Evolutionary conservation across 257 asterid species (phyloP).

Genomic region (Scutellaria baicalensis): DNA sequence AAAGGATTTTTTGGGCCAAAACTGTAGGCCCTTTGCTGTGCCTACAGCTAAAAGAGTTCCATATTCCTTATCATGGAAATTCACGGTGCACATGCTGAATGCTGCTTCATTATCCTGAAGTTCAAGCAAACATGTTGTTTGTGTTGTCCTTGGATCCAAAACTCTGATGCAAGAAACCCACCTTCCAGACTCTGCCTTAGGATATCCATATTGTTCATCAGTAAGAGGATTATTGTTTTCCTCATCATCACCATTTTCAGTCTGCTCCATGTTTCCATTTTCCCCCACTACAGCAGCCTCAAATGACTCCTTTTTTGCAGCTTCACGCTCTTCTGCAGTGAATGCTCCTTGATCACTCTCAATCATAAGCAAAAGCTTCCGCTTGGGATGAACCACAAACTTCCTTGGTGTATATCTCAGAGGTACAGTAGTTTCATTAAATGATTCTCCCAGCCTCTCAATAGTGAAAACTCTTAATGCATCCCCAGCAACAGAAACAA

Average conservation of each 20-base stretch:
- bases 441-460: slow-evolving; percentile 95
- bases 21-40: slow-evolving; percentile 91
- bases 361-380: slow-evolving; percentile 72
- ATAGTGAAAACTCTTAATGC: slow-evolving; percentile 93
- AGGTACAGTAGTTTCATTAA: slow-evolving; percentile 85
- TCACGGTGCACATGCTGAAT: slow-evolving; percentile 91
- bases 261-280: slow-evolving; percentile 66
- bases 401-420: slow-evolving; percentile 96
- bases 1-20: slow-evolving; percentile 80
- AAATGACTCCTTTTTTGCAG: slow-evolving; percentile 76
- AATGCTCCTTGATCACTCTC: slow-evolving; percentile 98
- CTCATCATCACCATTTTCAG: slow-evolving; percentile 90
- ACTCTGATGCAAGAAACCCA: slow-evolving; percentile 99
- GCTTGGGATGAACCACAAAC: slow-evolving; percentile 79
- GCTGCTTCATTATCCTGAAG: slow-evolving; percentile 99
- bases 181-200: slow-evolving; percentile 82
- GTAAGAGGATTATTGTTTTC: slow-evolving; percentile 75
- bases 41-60: slow-evolving; percentile 97
- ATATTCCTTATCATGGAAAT: slow-evolving; percentile 90
- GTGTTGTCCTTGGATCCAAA: slow-evolving; percentile 82
- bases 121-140: slow-evolving; percentile 88
- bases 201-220: slow-evolving; percentile 98
- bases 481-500: slow-evolving; percentile 97
- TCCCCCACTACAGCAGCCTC: slow-evolving; percentile 72
- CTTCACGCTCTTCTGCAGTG: slow-evolving; percentile 97